Evolutionary conservation across 176 grass and related monocot species (phyloP), one percentile per base, ranked within the genome.

Genomic region (Melocanna baccifera): DNA sequence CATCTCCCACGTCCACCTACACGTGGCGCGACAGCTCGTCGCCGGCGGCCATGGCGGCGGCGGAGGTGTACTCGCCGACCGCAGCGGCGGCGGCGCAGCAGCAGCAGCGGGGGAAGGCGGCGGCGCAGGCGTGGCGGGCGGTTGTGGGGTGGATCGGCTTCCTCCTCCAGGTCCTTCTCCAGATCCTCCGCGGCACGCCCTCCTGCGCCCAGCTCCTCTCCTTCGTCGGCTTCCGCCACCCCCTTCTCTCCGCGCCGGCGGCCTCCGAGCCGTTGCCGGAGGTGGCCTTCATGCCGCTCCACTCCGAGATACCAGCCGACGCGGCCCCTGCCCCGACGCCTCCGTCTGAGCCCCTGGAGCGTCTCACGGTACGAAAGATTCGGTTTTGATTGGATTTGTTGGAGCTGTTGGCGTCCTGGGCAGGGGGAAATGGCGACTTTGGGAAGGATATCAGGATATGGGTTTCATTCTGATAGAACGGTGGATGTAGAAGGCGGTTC

Each of bases 201-300:
- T 96, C 97, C 41, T 94, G 84, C 81, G 78, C 91, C 23, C 97
- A 99, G 88, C 88, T 96, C 77, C 90, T 99, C 9, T 92, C 97
- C 78, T 99, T 92, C 84, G 81, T 96, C 71, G 93, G 97, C 59
- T 87, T 99, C 80, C 97, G 93, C 39, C 86, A 94, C 81, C 88
- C 91, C 0, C 90, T 93, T 52, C 92, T 97, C 58, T 75, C 90
- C 74, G 83, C 86, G 25, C 39, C 91, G 77, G 77, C 88, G 46
- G 36, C 30, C n/a, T 69, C 90, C 71, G 82, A 88, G 55, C 61
- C 77, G 30, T 79, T 76, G 62, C 89, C 91, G 74, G 73, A 89
- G 71, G 88, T 93, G 48, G 90, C 92, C 67, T 97, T 97, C 84
- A 87, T 87, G 81, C 90, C 88, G 30, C 92, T 94, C 22, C 86